A percentile compares a stretch with the other conserved stretches of the same genome.
phyloP scores from a whole-genome alignment of 192 early-diverging fungal genomes.

The Coemansia pectinata region DNA sequence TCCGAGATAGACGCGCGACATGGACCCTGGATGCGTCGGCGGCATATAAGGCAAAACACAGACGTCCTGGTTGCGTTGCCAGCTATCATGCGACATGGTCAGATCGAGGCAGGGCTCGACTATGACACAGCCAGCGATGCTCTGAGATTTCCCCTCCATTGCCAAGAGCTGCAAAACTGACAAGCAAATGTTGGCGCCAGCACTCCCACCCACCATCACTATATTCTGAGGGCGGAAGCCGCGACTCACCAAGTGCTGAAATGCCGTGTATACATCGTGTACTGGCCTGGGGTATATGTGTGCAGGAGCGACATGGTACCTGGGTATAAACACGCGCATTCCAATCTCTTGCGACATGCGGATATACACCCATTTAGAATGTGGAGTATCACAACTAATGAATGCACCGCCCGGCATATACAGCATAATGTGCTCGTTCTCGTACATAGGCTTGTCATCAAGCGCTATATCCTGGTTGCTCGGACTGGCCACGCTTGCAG shows the following conservation, averaged over 20 bases:
- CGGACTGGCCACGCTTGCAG: neutral
- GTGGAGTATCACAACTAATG: slow-evolving; percentile 9
- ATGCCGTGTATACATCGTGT: slow-evolving; percentile 32
- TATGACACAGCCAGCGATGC: slow-evolving; percentile 4
- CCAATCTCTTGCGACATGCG: slow-evolving; percentile 20
- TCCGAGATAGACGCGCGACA: slow-evolving; percentile 30
- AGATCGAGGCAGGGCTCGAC: slow-evolving; percentile 24
- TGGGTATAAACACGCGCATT: slow-evolving; percentile 27
- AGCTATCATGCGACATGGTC: slow-evolving; percentile 19
- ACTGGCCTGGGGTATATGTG: slow-evolving; percentile 23
- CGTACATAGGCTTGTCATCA: neutral
- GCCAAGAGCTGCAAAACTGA: slow-evolving; percentile 15
- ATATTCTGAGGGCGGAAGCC: slow-evolving; percentile 25
- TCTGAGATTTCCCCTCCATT: neutral
- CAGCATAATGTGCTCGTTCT: slow-evolving; percentile 18
- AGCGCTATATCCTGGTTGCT: neutral
- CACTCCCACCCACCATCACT: slow-evolving; percentile 12
- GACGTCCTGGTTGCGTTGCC: slow-evolving; percentile 15
- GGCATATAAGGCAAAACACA: slow-evolving; percentile 12
- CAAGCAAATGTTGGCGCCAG: slow-evolving; percentile 29
- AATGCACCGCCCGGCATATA: slow-evolving; percentile 30
- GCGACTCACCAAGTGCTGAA: neutral
- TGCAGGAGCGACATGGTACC: slow-evolving; percentile 20
- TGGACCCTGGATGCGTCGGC: neutral
- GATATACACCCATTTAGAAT: slow-evolving; percentile 13